Base-by-base conservation (phyloP, 2,329 filamentous ascomycete species). In the Paraphaeosphaeria sporulosa region DNA sequence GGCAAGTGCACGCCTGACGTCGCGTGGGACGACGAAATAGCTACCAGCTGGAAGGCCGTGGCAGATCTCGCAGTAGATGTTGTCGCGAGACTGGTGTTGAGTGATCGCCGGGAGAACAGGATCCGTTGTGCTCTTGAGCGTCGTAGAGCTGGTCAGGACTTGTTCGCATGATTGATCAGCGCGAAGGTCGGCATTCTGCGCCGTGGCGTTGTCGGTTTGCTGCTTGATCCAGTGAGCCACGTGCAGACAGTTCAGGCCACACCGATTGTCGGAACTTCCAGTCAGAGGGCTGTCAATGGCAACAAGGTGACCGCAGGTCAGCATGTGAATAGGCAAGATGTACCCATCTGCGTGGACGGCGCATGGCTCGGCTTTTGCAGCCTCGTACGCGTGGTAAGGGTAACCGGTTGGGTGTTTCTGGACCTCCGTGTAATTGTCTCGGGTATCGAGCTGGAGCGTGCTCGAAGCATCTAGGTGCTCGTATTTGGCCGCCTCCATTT, bases 261-360 rank as follows among this genome's bases (percentile, higher is more conserved):
- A 70, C 34, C 58, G 59, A 4, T 46, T 38, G 46, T 67, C 60
- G 32, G 17, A 21, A 36, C 42, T 6, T 9, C 42, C 27, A 21
- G 1, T 21, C 0, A n/a, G 1, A 25, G 21, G 1, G 19, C 34
- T 51, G 43, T 63, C 51, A 5, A 69, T 32, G 19, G 32, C 56
- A n/a, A 66, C 59, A 15, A 69, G 51, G 30, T 70, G 68, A 10
- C 68, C 68, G 55, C 66, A 70, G 19, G 30, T n/a, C 17, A 70
- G 61, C 40, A 68, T 56, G 32, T 70, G 68, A 32, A 65, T 60
- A 1, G 50, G 44, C 25, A 34, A 32, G 2, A 43, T 32, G 6
- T 42, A 25, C 0, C 7, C 8, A 27, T 25, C 13, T 3, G 17
- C 3, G 38, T 38, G 12, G 25, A 50, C 27, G 7, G 44, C 54